phyloP scores from a whole-genome alignment of 495 filamentous ascomycete species.

The Oidiodendron maius region DNA sequence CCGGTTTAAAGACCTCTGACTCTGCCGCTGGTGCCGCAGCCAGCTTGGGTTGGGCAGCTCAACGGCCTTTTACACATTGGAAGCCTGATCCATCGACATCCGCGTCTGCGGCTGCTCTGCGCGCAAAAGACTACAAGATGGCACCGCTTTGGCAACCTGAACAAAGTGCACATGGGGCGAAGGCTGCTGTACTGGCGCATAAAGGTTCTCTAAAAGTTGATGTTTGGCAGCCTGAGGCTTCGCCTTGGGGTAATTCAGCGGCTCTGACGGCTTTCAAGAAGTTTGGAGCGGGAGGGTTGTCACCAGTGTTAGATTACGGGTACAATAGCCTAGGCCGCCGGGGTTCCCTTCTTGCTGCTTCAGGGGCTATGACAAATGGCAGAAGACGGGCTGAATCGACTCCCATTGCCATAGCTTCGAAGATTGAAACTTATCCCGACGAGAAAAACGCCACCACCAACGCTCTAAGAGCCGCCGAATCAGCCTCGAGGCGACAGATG shows the following conservation, averaged over 20 bases:
- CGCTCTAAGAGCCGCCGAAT: conserved; percentile 62
- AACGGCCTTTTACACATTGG: conserved; percentile 54
- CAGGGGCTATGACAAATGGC: conserved; percentile 59
- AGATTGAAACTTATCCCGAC: conserved; percentile 43
- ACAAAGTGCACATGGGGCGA: conserved; percentile 55
- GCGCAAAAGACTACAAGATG: conserved; percentile 62
- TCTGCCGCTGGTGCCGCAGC: conserved; percentile 71
- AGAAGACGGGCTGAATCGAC: conserved; percentile 62
- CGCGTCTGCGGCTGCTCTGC: conserved; percentile 61
- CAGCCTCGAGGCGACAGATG: conserved; percentile 34
- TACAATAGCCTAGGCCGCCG: conserved; percentile 41
- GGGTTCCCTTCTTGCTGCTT: conserved; percentile 65
- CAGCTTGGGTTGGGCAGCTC: conserved; percentile 63
- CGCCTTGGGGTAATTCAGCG: conserved; percentile 49
- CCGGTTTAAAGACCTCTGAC: conserved; percentile 54
- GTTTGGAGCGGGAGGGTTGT: conserved; percentile 8
- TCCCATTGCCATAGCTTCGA: conserved; percentile 36
- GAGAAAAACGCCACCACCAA: conserved; percentile 52
- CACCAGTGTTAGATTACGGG: conserved; percentile 33
- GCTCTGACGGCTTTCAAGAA: conserved; percentile 47
- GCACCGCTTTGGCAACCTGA: conserved; percentile 47
- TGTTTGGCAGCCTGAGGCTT: conserved; percentile 40
- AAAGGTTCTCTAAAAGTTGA: conserved; percentile 51
- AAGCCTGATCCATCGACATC: conserved; percentile 53
- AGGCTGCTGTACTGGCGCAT: conserved; percentile 66